Conservation (phyloP, 768 basidiomycete species). For the Candolleomyces aberdarensis region DNA sequence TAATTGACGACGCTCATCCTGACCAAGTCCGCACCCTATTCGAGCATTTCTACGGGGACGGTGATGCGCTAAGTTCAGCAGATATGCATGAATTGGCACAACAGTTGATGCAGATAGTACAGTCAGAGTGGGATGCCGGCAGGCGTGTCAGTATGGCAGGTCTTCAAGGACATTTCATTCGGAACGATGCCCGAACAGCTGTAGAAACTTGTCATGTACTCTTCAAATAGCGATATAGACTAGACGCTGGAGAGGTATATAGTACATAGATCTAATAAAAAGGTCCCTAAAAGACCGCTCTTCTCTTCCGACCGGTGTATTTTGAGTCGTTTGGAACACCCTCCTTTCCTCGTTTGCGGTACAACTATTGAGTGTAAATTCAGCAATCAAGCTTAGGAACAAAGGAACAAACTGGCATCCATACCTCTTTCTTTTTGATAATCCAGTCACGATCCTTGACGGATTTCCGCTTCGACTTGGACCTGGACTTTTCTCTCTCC, state of each 20-base stretch:
- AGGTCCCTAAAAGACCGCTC: conserved; percentile 61
- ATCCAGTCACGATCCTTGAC: conserved; percentile 90
- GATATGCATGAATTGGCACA: conserved; percentile 44
- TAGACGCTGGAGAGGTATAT: background rate
- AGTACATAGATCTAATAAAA: background rate
- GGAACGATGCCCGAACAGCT: conserved; percentile 57
- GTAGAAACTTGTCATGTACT: conserved; percentile 47
- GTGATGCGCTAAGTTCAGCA: conserved; percentile 29
- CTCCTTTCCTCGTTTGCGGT: conserved; percentile 82
- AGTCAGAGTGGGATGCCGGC: conserved; percentile 47
- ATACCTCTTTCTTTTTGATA: conserved; percentile 92
- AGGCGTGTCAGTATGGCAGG: conserved; percentile 90
- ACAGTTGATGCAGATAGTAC: conserved; percentile 52
- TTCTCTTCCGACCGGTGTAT: conserved; percentile 90
- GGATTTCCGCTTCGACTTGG: conserved; percentile 63
- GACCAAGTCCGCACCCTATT: conserved; percentile 78
- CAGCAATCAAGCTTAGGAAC: background rate
- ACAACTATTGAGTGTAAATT: conserved; percentile 46
- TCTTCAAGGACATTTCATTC: conserved; percentile 93
- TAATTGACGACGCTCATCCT: conserved; percentile 85
- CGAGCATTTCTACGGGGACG: conserved; percentile 75
- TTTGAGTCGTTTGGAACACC: conserved; percentile 82
- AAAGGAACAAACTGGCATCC: conserved; percentile 13
- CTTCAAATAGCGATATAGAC: conserved; percentile 25
- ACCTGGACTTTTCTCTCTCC: conserved; percentile 57